These are phyloP conservation scores for Litsea cubeba DNA, from an alignment of 164 flowering plant species.

Conservation along the genomic window DNA sequence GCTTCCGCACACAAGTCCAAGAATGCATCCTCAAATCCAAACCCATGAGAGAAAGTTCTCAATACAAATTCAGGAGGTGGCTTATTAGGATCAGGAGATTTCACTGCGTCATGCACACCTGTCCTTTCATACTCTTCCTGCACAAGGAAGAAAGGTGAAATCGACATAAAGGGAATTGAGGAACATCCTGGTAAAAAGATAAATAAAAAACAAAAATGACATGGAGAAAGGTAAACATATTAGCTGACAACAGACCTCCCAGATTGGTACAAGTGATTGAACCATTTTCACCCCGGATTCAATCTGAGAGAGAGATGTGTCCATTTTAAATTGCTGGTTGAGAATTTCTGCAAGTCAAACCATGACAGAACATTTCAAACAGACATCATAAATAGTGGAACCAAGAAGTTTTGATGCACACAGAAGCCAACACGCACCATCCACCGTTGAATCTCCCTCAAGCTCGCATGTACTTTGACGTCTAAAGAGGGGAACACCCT, in stretches of 20 bases:
- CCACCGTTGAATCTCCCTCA: slow-evolving; percentile 82
- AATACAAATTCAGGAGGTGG: slow-evolving; percentile 62
- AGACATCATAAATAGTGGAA: slow-evolving; percentile 1
- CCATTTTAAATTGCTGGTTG: slow-evolving; percentile 66
- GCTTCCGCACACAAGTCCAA: slow-evolving; percentile 32
- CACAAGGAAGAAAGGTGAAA: slow-evolving; percentile 10
- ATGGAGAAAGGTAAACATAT: slow-evolving; percentile 3
- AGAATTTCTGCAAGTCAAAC: slow-evolving; percentile 57
- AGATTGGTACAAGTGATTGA: slow-evolving; percentile 91
- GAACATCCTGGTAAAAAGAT: background rate
- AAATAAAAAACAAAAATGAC: background rate
- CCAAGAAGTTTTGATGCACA: background rate
- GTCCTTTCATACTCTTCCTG: slow-evolving; percentile 87
- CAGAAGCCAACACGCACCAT: slow-evolving; percentile 46
- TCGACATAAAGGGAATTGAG: slow-evolving; percentile 4
- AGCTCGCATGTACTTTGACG: slow-evolving; percentile 85
- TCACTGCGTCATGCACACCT: slow-evolving; percentile 41
- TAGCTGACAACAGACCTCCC: slow-evolving; percentile 71
- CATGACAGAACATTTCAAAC: slow-evolving; percentile 6
- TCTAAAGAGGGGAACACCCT: slow-evolving; percentile 20
- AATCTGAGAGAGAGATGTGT: slow-evolving; percentile 72
- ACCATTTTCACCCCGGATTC: slow-evolving; percentile 85
- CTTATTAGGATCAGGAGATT: slow-evolving; percentile 53
- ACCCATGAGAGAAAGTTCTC: slow-evolving; percentile 41
- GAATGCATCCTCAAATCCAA: slow-evolving; percentile 40